Evolutionary conservation across 495 filamentous ascomycete genomes (phyloP).

Genomic region (Penicillium maclennaniae): DNA sequence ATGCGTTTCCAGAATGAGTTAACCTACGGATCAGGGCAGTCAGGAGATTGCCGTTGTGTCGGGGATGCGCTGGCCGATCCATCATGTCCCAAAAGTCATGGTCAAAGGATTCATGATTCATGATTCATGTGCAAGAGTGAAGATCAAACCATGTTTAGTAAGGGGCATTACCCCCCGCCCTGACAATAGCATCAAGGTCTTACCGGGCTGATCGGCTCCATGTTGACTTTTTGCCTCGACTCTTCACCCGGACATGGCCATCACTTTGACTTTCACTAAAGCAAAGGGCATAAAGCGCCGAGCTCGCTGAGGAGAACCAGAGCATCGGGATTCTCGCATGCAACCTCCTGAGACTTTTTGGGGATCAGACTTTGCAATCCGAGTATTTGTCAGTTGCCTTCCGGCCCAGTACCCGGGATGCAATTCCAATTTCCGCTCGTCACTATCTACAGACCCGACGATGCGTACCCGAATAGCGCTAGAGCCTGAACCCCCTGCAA

Average conservation of each 20-base stretch:
- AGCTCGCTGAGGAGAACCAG: not conserved
- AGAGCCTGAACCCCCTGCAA: not conserved
- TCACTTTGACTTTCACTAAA: not conserved
- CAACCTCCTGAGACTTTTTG: not conserved
- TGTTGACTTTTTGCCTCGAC: not conserved
- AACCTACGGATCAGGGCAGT: not conserved
- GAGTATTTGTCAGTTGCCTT: not conserved
- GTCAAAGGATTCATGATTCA: not conserved
- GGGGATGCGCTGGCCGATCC: not conserved
- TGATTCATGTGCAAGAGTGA: too few species aligned
- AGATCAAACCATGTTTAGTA: too few species aligned
- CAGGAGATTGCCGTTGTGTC: not conserved
- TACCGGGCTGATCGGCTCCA: not conserved
- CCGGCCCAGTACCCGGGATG: not conserved
- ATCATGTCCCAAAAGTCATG: too few species aligned
- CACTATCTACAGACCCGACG: too few species aligned
- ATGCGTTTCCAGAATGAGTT: conserved; percentile 15
- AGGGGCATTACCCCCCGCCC: too few species aligned
- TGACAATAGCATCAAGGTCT: not conserved
- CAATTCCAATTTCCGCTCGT: not conserved
- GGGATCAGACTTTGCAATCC: not conserved
- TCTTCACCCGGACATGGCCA: not conserved
- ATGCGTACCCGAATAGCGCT: not conserved
- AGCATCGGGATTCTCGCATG: not conserved
- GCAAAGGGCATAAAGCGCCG: not conserved